Conservation (phyloP, 1,139 yeast species). For the Geotrichum restrictum region DNA sequence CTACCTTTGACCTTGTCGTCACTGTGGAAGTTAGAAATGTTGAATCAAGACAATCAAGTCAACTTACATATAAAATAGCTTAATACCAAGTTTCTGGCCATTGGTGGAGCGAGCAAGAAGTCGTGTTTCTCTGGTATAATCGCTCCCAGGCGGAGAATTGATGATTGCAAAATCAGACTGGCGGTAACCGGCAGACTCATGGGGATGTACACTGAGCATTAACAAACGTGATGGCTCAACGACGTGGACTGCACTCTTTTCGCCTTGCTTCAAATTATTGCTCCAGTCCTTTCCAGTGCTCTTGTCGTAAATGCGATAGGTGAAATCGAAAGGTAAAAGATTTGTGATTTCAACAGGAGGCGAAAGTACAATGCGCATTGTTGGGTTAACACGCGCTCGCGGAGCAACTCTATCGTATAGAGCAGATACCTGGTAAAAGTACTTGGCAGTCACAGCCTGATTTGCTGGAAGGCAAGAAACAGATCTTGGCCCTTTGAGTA, state of each 20-base stretch:
- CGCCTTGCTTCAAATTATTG: constrained; percentile 60
- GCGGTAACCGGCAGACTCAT: constrained; percentile 54
- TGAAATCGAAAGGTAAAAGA: constrained; percentile 73
- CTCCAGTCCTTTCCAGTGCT: constrained; percentile 65
- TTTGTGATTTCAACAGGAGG: constrained; percentile 87
- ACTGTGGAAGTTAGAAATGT: constrained; percentile 41
- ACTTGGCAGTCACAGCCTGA: constrained; percentile 39
- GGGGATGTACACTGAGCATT: constrained; percentile 66
- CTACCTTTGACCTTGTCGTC: constrained; percentile 27
- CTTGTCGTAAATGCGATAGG: constrained; percentile 73
- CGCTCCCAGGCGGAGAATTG: constrained; percentile 52
- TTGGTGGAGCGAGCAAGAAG: constrained; percentile 41
- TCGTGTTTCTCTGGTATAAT: constrained; percentile 53
- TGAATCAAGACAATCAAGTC: constrained; percentile 21
- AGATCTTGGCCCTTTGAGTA: constrained; percentile 50
- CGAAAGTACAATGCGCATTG: constrained; percentile 67
- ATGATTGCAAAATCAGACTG: constrained; percentile 75
- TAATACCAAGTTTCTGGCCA: constrained; percentile 64
- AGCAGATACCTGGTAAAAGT: constrained; percentile 73
- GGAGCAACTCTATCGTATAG: constrained; percentile 61
- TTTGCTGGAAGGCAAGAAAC: constrained; percentile 52
- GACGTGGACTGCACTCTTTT: constrained; percentile 69
- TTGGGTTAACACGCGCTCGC: constrained; percentile 72
- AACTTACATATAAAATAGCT: constrained; percentile 56
- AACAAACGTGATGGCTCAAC: constrained; percentile 69